Percentiles rank a stretch among this genome's conserved stretches.
Evolutionary conservation across 2,329 filamentous ascomycete genomes (phyloP).

Genomic region (Hirsutella minnesotensis): DNA sequence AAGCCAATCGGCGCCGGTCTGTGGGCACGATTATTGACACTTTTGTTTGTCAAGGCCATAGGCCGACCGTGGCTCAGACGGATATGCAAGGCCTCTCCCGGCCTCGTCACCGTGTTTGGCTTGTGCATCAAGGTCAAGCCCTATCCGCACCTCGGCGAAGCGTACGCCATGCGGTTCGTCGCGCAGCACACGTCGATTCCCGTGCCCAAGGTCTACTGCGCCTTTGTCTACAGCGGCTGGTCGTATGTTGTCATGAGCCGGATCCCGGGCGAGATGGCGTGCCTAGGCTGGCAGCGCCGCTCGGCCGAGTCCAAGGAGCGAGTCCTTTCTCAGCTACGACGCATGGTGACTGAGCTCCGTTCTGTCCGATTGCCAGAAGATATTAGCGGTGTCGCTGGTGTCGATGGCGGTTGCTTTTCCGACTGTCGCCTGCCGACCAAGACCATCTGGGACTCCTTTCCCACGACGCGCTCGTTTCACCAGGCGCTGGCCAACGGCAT

Average conservation of each 20-base stretch:
- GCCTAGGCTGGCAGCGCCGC: slow-evolving; percentile 4
- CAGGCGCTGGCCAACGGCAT: neutral
- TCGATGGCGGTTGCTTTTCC: slow-evolving; percentile 7
- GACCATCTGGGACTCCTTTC: neutral
- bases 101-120: no score
- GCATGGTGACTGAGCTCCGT: slow-evolving; percentile 4
- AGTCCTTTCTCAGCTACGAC: slow-evolving; percentile 11
- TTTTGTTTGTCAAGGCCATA: neutral
- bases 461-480: neutral
- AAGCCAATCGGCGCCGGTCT: neutral
- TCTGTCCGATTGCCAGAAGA: neutral
- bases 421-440: neutral
- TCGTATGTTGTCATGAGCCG: slow-evolving; percentile 14
- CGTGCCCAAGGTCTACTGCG: slow-evolving; percentile 9
- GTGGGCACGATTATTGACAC: neutral
- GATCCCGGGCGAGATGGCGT: slow-evolving; percentile 11
- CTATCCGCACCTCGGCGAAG: no score
- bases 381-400: slow-evolving; percentile 12
- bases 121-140: no score
- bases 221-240: slow-evolving; percentile 1
- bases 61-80: no score
- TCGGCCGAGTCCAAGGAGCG: slow-evolving; percentile 5
- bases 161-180: no score
- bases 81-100: no score
- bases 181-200: slow-evolving; percentile 10